Evolutionary conservation across 2,329 filamentous ascomycete genomes (phyloP), one percentile per base, ranked within the genome.

Genomic region (Xylaria sp.): DNA sequence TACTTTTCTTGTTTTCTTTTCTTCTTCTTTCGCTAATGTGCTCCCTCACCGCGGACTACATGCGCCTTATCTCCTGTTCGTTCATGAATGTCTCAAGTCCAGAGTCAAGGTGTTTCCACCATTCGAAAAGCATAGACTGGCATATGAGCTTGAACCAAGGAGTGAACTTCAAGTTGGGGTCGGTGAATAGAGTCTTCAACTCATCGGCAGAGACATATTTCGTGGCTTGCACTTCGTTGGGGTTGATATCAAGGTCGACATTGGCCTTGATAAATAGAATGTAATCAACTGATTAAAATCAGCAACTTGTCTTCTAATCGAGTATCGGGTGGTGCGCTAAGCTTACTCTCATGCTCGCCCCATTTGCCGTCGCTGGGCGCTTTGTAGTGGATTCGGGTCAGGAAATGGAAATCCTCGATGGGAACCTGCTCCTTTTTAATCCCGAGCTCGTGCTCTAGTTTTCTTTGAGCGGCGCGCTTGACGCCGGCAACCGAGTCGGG

Each of bases 101-200:
- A 20, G 83, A 78, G 64, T 94, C 88, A 52, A 97, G 83, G 74
- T 90, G 86, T 69, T 87, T 80, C 94, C 94, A 99, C 94, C 94
- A 99, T 74, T 97, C 89, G 67, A 96, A 99, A 39, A 99, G 84
- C 90, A 97, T 92, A 44, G 91, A 92, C 73, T 97, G 83, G 82
- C 94, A 99, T 69, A 99, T 97, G 64, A 99, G 87, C 81, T 96
- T 96, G 81, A 99, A 99, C 94, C 94, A 99, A 1, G 94, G 94
- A 0, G 94, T 99, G 74, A 97, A 97, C 67, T 88, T 89, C 65
- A 96, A 80, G 48, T 76, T 80, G 2, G 89, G 85, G 69, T 97
- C 88, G 67, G 87, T 78, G 73, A 99, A 97, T 81, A 93, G 90
- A 64, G 82, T 71, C 80, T 91, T 94, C 63, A 99, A 80, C 66